A percentile compares a stretch with the other conserved stretches of the same genome.
Evolutionary conservation across 306 rosid species (phyloP).

Genomic region (Pachyrhizus erosus): DNA sequence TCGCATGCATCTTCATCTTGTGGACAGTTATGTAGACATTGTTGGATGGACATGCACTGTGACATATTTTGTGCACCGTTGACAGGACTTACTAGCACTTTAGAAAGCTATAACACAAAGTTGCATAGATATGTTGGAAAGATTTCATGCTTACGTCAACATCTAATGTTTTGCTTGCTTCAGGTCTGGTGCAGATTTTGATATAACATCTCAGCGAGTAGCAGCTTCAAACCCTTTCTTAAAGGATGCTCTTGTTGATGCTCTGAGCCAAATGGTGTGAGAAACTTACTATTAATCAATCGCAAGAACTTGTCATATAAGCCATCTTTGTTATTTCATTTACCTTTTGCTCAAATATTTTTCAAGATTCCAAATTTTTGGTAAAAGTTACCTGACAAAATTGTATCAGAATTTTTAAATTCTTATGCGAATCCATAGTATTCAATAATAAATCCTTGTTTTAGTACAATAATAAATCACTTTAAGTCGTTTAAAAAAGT

Average conservation of each 20-base stretch:
- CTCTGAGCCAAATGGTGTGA: constrained; percentile 62
- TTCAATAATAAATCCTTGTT: not conserved
- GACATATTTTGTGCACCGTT: constrained; percentile 15
- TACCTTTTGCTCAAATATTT: constrained; percentile 27
- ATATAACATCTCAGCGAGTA: constrained; percentile 78
- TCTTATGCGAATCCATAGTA: constrained; percentile 6
- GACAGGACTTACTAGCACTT: constrained; percentile 30
- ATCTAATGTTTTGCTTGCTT: constrained; percentile 49
- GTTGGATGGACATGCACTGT: constrained; percentile 39
- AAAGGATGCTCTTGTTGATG: constrained; percentile 78
- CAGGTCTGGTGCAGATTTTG: constrained; percentile 94
- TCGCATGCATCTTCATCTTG: constrained; percentile 42
- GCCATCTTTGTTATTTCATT: not conserved
- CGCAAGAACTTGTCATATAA: constrained; percentile 14
- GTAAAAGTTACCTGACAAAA: not conserved
- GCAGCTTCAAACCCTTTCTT: constrained; percentile 89
- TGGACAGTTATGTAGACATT: constrained; percentile 12
- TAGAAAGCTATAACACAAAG: constrained; percentile 28
- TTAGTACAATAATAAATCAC: not conserved
- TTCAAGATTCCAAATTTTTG: not conserved
- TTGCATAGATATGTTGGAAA: constrained; percentile 26
- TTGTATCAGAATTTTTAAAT: not conserved
- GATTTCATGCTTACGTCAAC: not conserved
- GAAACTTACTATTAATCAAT: constrained; percentile 35
- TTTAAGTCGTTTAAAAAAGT: not conserved